Base-by-base conservation (phyloP, 1,139 yeast genomes). In the Kluyveromyces sp. region DNA sequence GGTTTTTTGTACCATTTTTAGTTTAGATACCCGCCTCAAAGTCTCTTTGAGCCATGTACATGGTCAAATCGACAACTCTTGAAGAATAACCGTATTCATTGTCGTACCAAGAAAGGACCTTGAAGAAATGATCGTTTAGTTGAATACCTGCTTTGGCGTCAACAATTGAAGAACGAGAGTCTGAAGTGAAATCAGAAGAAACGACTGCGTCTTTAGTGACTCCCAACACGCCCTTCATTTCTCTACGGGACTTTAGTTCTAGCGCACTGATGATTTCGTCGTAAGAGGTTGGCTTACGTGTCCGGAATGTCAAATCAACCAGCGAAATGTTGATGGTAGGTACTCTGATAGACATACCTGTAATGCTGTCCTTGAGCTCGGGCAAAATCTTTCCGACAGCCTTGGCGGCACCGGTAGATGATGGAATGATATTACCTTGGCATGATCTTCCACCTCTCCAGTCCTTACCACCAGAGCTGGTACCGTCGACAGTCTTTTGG, bases 381-480 rank as follows among this genome's bases (percentile, higher is more conserved):
- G 95, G 95, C 64, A 85, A 83, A 66, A 85, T 94, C 78, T 83
- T 83, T 71, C 92, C 94, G 63, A 84, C 94, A 61, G 92, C 92
- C 80, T 84, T 84, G 67, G 95, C 95, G 67, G 94, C 94, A 78
- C 94, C 94, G 59, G 94, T 84, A 59, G 92, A 83, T 45, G 92
- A 84, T 69, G 94, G 94, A 65, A 84, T 84, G 69, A 84, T 83
- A 85, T 84, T 84, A 69, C 85, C 90, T 53, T 89, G 80, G 68
- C 94, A 94, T 66, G 94, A 81, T 74, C 94, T 82, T 71, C 94
- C 94, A 70, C 94, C 94, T 78, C 94, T 81, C 94, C 94, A 85
- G 79, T 85, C 94, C 81, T 84, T 84, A 79, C 81, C 83, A n/a
- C 45, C 59, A 70, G 92, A 83, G 66, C 94, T 90, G 25, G 46